Percentiles rank a stretch among this genome's conserved stretches.
These are phyloP conservation scores for Penicillium silybi DNA, from an alignment of 495 filamentous ascomycete genomes.

Conservation along the genomic window DNA sequence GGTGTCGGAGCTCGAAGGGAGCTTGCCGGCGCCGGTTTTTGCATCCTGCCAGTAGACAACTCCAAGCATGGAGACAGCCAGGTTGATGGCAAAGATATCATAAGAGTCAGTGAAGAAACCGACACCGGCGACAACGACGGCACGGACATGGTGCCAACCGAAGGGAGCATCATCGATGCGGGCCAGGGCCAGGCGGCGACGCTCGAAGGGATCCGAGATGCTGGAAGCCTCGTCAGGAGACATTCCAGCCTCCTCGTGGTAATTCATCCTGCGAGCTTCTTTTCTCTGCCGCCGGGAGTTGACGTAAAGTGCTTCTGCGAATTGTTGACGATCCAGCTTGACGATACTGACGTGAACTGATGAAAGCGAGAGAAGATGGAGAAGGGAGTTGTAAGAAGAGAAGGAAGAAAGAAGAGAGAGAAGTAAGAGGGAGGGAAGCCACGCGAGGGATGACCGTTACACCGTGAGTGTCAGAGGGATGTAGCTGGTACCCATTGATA, in stretches of 20 bases:
- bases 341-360: not conserved
- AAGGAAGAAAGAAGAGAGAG: not conserved
- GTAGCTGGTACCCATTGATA: not conserved
- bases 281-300: not conserved
- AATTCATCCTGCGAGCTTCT: not conserved
- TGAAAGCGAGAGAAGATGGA: not conserved
- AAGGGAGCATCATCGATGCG: slow-evolving; percentile 79
- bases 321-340: not conserved
- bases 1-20: slow-evolving; percentile 65
- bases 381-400: not conserved
- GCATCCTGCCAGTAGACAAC: slow-evolving; percentile 67
- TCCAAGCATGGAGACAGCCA: slow-evolving; percentile 63
- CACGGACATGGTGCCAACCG: slow-evolving; percentile 74
- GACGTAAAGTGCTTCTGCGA: not conserved
- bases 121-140: slow-evolving; percentile 73
- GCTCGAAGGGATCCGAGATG: slow-evolving; percentile 68
- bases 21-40: slow-evolving; percentile 42
- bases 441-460: not conserved
- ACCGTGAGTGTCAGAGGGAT: not conserved
- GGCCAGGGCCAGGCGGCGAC: slow-evolving; percentile 68
- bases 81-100: slow-evolving; percentile 77
- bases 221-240: slow-evolving; percentile 40
- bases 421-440: not conserved
- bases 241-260: not conserved
- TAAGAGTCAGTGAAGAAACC: slow-evolving; percentile 84